Evolutionary conservation across 345 rosid genomes (phyloP).

Genomic region (Diplotaxis tenuifolia): DNA sequence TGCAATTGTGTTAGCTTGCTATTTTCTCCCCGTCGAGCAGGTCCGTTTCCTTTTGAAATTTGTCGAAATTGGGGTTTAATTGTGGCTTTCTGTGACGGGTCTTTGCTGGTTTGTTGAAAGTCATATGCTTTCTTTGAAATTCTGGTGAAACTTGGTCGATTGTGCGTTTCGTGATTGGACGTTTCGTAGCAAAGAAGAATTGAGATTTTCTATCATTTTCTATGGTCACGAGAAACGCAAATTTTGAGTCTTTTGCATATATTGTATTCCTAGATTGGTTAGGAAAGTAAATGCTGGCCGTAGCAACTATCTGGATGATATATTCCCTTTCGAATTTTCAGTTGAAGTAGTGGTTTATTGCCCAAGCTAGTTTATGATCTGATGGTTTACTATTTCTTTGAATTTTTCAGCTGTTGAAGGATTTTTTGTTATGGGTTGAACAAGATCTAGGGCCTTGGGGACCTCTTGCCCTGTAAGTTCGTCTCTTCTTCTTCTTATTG

Average conservation of each 20-base stretch:
- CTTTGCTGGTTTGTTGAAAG: conserved; percentile 20
- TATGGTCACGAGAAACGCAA: neutral
- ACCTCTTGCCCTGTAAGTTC: conserved; percentile 86
- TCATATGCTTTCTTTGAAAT: neutral
- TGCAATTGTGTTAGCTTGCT: conserved; percentile 68
- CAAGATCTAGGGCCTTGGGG: conserved; percentile 97
- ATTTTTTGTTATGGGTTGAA: conserved; percentile 92
- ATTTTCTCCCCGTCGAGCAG: conserved; percentile 91
- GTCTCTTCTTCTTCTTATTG: neutral
- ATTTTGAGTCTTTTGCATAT: neutral
- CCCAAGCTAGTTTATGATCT: neutral
- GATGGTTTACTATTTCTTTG: conserved; percentile 19
- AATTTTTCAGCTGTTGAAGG: conserved; percentile 75
- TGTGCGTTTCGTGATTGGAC: neutral
- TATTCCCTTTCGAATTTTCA: neutral
- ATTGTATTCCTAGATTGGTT: neutral
- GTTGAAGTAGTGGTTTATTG: neutral
- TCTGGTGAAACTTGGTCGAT: neutral
- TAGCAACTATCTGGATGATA: neutral
- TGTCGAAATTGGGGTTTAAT: neutral
- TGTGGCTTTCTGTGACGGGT: conserved; percentile 13
- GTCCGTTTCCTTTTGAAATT: conserved; percentile 31
- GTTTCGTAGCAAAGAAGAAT: neutral
- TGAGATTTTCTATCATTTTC: neutral
- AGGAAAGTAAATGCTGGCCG: conserved; percentile 4